Evolutionary conservation across 169 alveolate genomes (phyloP).

Genomic region (Cyclospora cayetanensis): DNA sequence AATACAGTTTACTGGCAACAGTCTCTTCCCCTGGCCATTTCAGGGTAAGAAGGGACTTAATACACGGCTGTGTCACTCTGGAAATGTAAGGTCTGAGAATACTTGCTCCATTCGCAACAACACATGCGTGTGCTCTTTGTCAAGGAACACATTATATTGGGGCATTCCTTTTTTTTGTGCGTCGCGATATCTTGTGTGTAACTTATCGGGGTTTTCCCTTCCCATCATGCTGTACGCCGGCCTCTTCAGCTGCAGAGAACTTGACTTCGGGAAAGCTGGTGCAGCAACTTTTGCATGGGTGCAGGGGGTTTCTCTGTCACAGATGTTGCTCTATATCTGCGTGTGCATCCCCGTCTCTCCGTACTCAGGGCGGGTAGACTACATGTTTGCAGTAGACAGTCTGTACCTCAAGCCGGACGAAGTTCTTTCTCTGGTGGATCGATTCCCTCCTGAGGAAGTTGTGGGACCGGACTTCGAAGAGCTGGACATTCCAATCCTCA

Average conservation of each 20-base stretch:
- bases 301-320: background rate
- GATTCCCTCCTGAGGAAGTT: conserved; percentile 40
- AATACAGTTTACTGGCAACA: conserved; percentile 2
- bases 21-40: conserved; percentile 73
- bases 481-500: conserved; percentile 52
- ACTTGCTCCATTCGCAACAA: too few relatives aligned
- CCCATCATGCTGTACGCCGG: background rate
- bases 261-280: background rate
- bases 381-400: conserved; percentile 68
- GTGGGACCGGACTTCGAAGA: conserved; percentile 58
- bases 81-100: too few relatives aligned
- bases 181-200: too few relatives aligned
- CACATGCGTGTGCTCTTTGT: too few relatives aligned
- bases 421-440: background rate
- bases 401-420: conserved; percentile 9
- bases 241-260: background rate
- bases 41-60: conserved; percentile 31
- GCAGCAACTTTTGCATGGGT: background rate
- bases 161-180: too few relatives aligned
- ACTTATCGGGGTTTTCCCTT: too few relatives aligned
- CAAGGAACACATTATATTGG: too few relatives aligned
- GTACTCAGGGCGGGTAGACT: conserved; percentile 62
- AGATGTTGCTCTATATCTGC: too few relatives aligned
- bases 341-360: background rate
- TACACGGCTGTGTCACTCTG: too few relatives aligned